Percentiles rank a stretch among this genome's conserved stretches.
Conservation (phyloP, 805 yeast species). For the Debaryomyces castellii region DNA sequence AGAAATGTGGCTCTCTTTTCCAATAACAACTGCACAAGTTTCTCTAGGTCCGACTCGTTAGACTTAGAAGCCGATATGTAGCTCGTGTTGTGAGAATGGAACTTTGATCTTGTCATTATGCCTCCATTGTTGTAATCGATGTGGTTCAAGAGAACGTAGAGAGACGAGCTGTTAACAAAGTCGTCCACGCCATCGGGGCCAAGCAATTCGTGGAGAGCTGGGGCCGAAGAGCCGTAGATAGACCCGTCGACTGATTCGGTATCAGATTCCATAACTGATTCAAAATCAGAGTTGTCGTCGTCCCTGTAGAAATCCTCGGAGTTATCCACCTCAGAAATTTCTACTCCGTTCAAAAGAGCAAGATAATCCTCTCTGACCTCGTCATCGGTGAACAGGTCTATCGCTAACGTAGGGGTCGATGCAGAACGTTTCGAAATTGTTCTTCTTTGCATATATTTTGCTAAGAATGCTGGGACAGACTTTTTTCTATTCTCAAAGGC, state of each 20-base stretch:
- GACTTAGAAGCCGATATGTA: background rate
- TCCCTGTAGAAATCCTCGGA: slow-evolving; percentile 32
- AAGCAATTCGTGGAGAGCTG: slow-evolving; percentile 21
- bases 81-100: slow-evolving; percentile 5
- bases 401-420: slow-evolving; percentile 5
- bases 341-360: slow-evolving; percentile 22
- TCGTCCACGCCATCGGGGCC: slow-evolving; percentile 25
- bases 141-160: slow-evolving; percentile 27
- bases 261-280: slow-evolving; percentile 17
- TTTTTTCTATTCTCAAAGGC: slow-evolving; percentile 17
- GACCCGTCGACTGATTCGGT: slow-evolving; percentile 5
- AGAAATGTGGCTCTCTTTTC: slow-evolving; percentile 4
- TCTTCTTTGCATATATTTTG: slow-evolving; percentile 24
- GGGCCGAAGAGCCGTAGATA: background rate
- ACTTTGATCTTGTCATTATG: slow-evolving; percentile 35
- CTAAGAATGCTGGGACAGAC: slow-evolving; percentile 27
- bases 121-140: slow-evolving; percentile 16
- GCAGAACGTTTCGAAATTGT: slow-evolving; percentile 13
- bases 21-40: slow-evolving; percentile 11
- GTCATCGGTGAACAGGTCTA: slow-evolving; percentile 17
- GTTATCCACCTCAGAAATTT: slow-evolving; percentile 38
- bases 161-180: slow-evolving; percentile 15
- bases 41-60: background rate
- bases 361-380: slow-evolving; percentile 20
- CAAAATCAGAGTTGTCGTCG: slow-evolving; percentile 14